Evolutionary conservation across 2,329 filamentous ascomycete genomes (phyloP).

Genomic region (Massarina eburnea): DNA sequence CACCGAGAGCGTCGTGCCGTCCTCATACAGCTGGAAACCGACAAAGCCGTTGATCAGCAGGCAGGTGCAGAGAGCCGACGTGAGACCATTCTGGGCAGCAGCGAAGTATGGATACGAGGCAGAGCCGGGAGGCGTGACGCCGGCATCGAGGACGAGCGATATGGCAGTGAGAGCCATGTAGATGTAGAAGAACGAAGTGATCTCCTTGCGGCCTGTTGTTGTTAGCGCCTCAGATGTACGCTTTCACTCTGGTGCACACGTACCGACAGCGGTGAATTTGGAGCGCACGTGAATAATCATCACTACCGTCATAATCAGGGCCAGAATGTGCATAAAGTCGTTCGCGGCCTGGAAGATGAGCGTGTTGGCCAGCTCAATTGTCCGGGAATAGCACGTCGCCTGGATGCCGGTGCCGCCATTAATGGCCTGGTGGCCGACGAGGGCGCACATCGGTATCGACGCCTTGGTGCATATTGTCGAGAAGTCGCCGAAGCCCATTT

Average conservation of each 20-base stretch:
- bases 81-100: conserved; percentile 79
- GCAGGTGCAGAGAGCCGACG: conserved; percentile 83
- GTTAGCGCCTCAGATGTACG: conserved; percentile 15
- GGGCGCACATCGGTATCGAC: conserved; percentile 81
- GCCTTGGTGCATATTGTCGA: conserved; percentile 80
- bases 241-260: conserved; percentile 34
- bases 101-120: conserved; percentile 87
- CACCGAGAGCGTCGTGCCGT: conserved; percentile 88
- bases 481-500: conserved; percentile 90
- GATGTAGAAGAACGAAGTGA: conserved; percentile 93
- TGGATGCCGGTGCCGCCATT: conserved; percentile 75
- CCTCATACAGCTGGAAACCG: conserved; percentile 96
- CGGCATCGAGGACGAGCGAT: conserved; percentile 88
- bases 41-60: conserved; percentile 97
- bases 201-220: conserved; percentile 63
- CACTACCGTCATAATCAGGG: conserved; percentile 87
- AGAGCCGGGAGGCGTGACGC: conserved; percentile 83
- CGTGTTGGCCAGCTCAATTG: conserved; percentile 95
- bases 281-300: conserved; percentile 97
- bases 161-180: conserved; percentile 88
- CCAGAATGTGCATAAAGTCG: conserved; percentile 88
- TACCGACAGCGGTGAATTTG: conserved; percentile 97
- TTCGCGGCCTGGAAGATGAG: conserved; percentile 96
- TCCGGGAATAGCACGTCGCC: conserved; percentile 87
- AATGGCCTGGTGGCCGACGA: conserved; percentile 74